Evolutionary conservation across 805 yeast species (phyloP), one percentile per base, ranked within the genome.

Genomic region (Pichia paraexigua): DNA sequence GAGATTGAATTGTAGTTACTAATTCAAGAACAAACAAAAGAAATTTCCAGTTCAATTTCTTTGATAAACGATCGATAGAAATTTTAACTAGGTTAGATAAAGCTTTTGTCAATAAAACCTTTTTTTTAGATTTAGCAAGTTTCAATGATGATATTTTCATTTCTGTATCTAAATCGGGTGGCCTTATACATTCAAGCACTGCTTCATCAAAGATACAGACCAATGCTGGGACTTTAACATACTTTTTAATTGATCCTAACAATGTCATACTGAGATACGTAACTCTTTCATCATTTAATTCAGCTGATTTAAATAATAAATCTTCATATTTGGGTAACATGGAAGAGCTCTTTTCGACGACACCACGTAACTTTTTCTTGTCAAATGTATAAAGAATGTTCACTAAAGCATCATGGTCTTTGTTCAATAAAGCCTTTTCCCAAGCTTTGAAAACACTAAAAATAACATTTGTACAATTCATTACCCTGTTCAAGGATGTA

Each of bases 401-500:
- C 53, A 83, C 81, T 22, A 87, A 76, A 27, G 73, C 70, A 56
- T 79, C 82, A 54, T 69, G 71, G 43, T 83, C 83, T 15, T 74
- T 67, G 1, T 65, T 60, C 1, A 68, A 67, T 5, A 89, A 56
- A 0, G 86, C 83, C 25, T 57, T 39, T 20, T 65, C 67, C 70
- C 70, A 66, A 17, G 67, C 67, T 8, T 75, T 64, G 18, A 86
- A 67, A 2, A 74, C 69, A 10, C 70, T 69, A 24, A 89, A 66
- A 2, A 87, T 68, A 18, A 67, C 61, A 12, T 72, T 72, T 2
- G 84, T 65, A 39, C 88, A 76, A 20, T 77, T 72, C 56, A 82
- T 74, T 5, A 92, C 69, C 52, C 85, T 79, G 58, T 81, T 84
- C 75, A 87, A 78, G 1, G 87, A 80, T 28, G 84, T 82, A 2